Evolutionary conservation across 2,329 filamentous ascomycete species (phyloP), one percentile per base, ranked within the genome.

Genomic region (Parafenestella ontariensis): DNA sequence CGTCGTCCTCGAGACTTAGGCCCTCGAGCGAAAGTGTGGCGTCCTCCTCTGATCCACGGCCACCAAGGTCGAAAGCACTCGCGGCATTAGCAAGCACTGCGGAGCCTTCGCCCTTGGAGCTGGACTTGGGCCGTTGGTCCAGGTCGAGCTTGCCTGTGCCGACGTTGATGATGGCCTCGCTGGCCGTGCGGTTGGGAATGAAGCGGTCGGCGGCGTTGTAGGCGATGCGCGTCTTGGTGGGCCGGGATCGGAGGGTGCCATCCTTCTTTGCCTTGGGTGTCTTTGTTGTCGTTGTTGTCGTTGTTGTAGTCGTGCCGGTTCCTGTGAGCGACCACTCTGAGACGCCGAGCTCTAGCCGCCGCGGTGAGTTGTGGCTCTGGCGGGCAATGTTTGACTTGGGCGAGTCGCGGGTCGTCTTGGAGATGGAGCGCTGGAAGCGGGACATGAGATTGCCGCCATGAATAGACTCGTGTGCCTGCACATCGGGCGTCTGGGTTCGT

Each of bases 351-450:
- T 98, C 94, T 34, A 98, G 85, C 76, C 90, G 91, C 70, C 91
- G 90, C 18, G 94, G 93, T 39, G 91, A 93, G 54, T 88, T 84
- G 49, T 62, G 57, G 52, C 86, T 85, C 37, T 81, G 80, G 62
- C 87, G 87, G 64, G 90, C 91, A 76, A 97, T 97, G 83, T 97
- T 98, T 55, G 93, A 97, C 83, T 98, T 98, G 74, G 93, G 92
- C 2, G 94, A 97, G 74, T 95, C 90, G 46, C 90, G 89, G 36
- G 85, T 81, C 36, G 83, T 79, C 80, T 88, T 89, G 58, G 87
- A 83, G 56, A 82, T 77, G 53, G 83, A 88, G 71, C 89, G 90
- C 59, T 89, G 84, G 71, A 96, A 89, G 73, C 92, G 89, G 56
- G 90, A 84, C 61, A 91, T 86, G 54, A 96, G 82, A 77, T 92